These are phyloP conservation scores for Saccharomycopsis sp. DNA, from an alignment of 805 yeast species.

Conservation along the genomic window DNA sequence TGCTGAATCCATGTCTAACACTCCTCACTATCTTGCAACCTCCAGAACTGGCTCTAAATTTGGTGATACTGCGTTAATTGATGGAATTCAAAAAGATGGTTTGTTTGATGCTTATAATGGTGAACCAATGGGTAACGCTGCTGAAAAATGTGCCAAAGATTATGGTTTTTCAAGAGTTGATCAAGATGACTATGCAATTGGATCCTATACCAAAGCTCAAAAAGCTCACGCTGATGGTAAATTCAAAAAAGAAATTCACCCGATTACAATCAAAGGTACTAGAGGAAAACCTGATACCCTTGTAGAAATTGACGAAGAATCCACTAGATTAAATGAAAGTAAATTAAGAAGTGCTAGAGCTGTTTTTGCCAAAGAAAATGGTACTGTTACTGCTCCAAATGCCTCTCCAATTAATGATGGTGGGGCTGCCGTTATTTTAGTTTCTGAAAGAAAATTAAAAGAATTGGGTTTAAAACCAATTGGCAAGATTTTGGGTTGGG, in stretches of 20 bases:
- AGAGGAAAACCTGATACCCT: conserved; percentile 82
- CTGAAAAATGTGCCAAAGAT: conserved; percentile 91
- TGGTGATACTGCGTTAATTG: conserved; percentile 72
- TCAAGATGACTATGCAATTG: conserved; percentile 83
- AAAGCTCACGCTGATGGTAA: conserved; percentile 73
- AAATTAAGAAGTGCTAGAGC: conserved; percentile 80
- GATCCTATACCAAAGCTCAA: conserved; percentile 79
- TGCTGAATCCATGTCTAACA: conserved; percentile 94
- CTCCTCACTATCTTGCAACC: conserved; percentile 82
- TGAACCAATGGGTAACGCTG: conserved; percentile 91
- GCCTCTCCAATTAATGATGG: conserved; percentile 97
- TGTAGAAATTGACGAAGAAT: conserved; percentile 77
- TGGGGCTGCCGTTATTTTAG: conserved; percentile 88
- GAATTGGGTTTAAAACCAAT: conserved; percentile 84
- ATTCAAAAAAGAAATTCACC: conserved; percentile 73
- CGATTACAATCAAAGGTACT: conserved; percentile 78
- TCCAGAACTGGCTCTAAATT: conserved; percentile 86
- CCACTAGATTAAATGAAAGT: conserved; percentile 61
- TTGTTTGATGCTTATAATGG: conserved; percentile 84
- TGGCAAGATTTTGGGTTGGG: conserved; percentile 89
- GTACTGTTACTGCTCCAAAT: conserved; percentile 95
- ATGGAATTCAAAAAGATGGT: conserved; percentile 91
- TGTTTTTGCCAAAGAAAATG: conserved; percentile 87
- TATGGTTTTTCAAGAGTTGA: conserved; percentile 67
- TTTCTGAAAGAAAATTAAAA: conserved; percentile 72